Evolutionary conservation across 345 rosid genomes (phyloP).

Genomic region (Citrus reticulata): DNA sequence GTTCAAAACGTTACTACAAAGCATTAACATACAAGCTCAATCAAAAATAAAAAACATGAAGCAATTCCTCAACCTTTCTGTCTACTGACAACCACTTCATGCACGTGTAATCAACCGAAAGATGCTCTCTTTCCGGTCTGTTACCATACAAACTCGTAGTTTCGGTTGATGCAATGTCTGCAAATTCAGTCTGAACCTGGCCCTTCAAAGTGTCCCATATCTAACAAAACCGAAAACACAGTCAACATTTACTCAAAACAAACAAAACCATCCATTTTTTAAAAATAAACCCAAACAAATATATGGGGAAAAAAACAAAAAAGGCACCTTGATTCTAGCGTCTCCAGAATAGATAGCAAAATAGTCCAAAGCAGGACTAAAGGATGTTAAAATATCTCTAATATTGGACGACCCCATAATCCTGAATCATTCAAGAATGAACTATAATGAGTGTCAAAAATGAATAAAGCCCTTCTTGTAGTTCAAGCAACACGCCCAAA

Average conservation of each 20-base stretch:
- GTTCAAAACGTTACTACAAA: conserved; percentile 4
- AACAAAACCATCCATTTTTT: background rate
- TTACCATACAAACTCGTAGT: conserved; percentile 23
- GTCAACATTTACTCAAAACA: background rate
- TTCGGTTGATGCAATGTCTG: conserved; percentile 55
- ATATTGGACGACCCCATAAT: conserved; percentile 63
- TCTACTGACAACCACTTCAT: conserved; percentile 75
- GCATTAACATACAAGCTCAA: background rate
- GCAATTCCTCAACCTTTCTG: conserved; percentile 39
- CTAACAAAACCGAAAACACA: conserved; percentile 28
- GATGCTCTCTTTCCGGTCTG: conserved; percentile 57
- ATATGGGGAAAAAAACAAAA: background rate
- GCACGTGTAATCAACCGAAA: conserved; percentile 72
- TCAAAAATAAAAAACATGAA: background rate
- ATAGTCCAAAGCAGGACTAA: conserved; percentile 73
- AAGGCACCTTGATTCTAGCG: conserved; percentile 76
- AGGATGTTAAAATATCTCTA: conserved; percentile 70
- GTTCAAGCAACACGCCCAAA: background rate
- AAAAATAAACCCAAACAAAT: background rate
- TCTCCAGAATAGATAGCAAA: conserved; percentile 80
- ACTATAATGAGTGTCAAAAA: background rate
- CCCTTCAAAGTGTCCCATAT: conserved; percentile 76
- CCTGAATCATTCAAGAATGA: conserved; percentile 25
- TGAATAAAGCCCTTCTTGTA: background rate
- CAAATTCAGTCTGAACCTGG: conserved; percentile 74